Evolutionary conservation across 2,329 filamentous ascomycete genomes (phyloP), one percentile per base, ranked within the genome.

Genomic region (Alternaria infectoria): DNA sequence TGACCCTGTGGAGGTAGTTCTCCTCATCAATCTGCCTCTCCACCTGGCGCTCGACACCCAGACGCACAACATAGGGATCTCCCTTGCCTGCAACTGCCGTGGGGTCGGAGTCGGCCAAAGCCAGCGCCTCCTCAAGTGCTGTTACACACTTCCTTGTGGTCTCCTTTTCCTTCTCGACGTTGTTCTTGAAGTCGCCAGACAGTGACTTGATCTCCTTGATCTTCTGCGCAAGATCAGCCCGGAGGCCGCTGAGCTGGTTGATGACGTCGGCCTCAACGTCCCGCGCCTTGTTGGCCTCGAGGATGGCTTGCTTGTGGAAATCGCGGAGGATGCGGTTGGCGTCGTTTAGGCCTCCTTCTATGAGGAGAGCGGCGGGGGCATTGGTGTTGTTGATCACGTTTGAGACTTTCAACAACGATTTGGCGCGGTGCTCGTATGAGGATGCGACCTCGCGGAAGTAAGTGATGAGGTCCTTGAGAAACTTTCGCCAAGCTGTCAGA

Each of bases 131-230:
- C 68, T 96, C 90, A n/a, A 97, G 84, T 30, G 89, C 86, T 57
- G 90, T 89, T 25, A 98, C 92, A 15, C 91, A 90, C 77, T 89
- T 93, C 65, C 90, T 87, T 0, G 96, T 97, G 17, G 80, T 84
- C 19, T 97, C 94, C 84, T 97, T 95, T 80, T 98, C 96, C 82
- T 95, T 97, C 25, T 97, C 93, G 10, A 99, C 93, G 0, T 91
- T 92, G 77, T 97, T 99, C 82, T 97, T 97, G 82, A 99, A 99
- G 79, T 99, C 96, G 15, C 93, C 92, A 6, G 93, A 92, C 15
- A 99, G 84, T 69, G 89, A 91, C 82, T 97, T 97, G 83, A 99
- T 99, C 81, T 99, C 96, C 81, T 98, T 99, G 80, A 97, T 97
- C 83, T 99, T 99, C 79, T 96, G 93, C 65, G 91, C 91, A 17